Evolutionary conservation across 495 filamentous ascomycete species (phyloP), one percentile per base, ranked within the genome.

Genomic region (Oleoguttula mirabilis): DNA sequence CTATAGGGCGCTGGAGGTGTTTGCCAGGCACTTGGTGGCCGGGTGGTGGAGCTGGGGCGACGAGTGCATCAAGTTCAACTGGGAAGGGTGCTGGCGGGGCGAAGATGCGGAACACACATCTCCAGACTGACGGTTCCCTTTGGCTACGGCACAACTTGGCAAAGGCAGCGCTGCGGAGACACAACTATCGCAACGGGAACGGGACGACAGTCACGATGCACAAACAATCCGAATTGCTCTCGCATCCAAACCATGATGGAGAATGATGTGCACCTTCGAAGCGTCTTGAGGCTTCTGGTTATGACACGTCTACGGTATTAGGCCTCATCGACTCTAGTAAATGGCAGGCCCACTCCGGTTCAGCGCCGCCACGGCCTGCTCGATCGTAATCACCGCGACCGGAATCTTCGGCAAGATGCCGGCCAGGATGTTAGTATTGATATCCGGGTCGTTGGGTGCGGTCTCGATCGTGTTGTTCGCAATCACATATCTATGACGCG

Each of bases 31-130:
- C 49, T 62, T 94, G 30, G 92, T 87, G 0, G 73, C 80, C 28
- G 86, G 82, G 2, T 96, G 90, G 88, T 84, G 77, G 73, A 73
- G 73, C 21, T 93, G 82, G 80, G 88, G 90, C 4, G 73, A 95
- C 58, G 84, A 98, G 57, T 83, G 73, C 1, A 59, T 94, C 17
- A 78, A 77, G 43, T 94, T 87, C 54, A 88, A 92, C 56, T 71
- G 69, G 42, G 60, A 68, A 15, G 69, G 78, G 20, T 72, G 74
- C 55, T 94, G 88, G 87, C 54, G 11, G 17, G 17, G 40, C 8
- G 16, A 10, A 35, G 16, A 21, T 6, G 32, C 25, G 25, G 25
- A 28, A n/a, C n/a, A n/a, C n/a, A n/a, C n/a, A n/a, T n/a, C n/a
- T n/a, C n/a, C n/a, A n/a, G n/a, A n/a, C n/a, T n/a, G n/a, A n/a